These are phyloP conservation scores for Coffea humblotiana DNA, from an alignment of 305 asterid genomes.

Conservation along the genomic window DNA sequence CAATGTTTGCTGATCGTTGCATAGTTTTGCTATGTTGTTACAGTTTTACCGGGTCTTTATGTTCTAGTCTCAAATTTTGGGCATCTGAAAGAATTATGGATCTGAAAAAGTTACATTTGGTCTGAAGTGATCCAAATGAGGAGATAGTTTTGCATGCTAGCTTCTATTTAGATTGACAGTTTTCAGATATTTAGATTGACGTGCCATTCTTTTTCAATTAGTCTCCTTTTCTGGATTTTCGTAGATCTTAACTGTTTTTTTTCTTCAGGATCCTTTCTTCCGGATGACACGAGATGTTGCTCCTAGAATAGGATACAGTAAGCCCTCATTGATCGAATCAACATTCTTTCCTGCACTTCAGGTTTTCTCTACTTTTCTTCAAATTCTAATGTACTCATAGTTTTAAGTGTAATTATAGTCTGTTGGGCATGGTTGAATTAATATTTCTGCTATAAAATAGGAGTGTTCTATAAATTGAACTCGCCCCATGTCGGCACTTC, in stretches of 20 bases:
- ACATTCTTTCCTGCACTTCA: conserved; percentile 95
- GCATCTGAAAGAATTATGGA: not conserved
- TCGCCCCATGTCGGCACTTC: not conserved
- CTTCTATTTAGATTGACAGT: no score
- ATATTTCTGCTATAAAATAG: not conserved
- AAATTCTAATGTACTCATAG: not conserved
- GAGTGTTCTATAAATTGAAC: not conserved
- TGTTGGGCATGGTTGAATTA: not conserved
- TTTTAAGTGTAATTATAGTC: not conserved
- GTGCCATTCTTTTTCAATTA: not conserved
- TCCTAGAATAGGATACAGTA: conserved; percentile 84
- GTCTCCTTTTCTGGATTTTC: not conserved
- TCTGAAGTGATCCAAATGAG: not conserved
- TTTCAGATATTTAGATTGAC: not conserved
- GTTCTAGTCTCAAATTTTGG: not conserved
- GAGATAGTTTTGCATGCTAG: not conserved
- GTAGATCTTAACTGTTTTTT: not conserved
- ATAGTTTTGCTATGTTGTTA: not conserved
- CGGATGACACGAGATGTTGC: conserved; percentile 99
- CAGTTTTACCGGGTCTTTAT: not conserved
- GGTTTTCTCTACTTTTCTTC: conserved; percentile 39
- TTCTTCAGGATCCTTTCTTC: conserved; percentile 88
- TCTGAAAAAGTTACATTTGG: not conserved
- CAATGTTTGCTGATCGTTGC: no score
- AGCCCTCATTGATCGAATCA: conserved; percentile 93